phyloP scores from a whole-genome alignment of 2,329 filamentous ascomycete genomes.

The Trichoderma simmonsii region DNA sequence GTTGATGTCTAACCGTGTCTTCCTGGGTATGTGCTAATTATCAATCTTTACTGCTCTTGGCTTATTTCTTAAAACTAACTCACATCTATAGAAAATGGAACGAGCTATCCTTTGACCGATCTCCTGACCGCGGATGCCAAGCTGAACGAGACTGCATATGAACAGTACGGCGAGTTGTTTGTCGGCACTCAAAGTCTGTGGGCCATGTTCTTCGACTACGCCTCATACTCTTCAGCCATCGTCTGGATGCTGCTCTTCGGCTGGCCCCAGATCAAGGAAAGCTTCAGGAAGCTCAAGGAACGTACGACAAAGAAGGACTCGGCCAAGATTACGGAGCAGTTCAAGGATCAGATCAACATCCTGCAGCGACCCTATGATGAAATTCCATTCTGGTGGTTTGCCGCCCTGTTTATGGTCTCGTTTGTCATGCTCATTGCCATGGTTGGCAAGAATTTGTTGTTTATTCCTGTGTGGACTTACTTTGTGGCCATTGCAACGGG shows the following conservation, averaged over 20 bases:
- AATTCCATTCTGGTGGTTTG: slow-evolving; percentile 58
- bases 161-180: slow-evolving; percentile 52
- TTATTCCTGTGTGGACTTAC: slow-evolving; percentile 59
- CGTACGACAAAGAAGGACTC: slow-evolving; percentile 31
- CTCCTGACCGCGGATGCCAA: slow-evolving; percentile 34
- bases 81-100: slow-evolving; percentile 29
- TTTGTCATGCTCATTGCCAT: slow-evolving; percentile 50
- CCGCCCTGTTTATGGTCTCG: slow-evolving; percentile 46
- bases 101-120: slow-evolving; percentile 32
- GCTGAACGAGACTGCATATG: slow-evolving; percentile 49
- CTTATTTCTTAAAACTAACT: not conserved
- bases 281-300: slow-evolving; percentile 42
- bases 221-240: slow-evolving; percentile 55
- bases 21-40: slow-evolving; percentile 33
- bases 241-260: slow-evolving; percentile 59
- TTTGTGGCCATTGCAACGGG: slow-evolving; percentile 56
- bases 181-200: slow-evolving; percentile 57
- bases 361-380: slow-evolving; percentile 56
- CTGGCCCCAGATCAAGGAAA: slow-evolving; percentile 45
- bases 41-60: not conserved
- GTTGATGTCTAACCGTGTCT: slow-evolving; percentile 57
- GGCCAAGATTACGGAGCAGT: slow-evolving; percentile 50
- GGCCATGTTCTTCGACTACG: slow-evolving; percentile 59
- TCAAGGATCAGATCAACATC: slow-evolving; percentile 57
- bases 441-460: slow-evolving; percentile 49